Evolutionary conservation across 805 yeast species (phyloP).

Genomic region (Komagataella ulmi): DNA sequence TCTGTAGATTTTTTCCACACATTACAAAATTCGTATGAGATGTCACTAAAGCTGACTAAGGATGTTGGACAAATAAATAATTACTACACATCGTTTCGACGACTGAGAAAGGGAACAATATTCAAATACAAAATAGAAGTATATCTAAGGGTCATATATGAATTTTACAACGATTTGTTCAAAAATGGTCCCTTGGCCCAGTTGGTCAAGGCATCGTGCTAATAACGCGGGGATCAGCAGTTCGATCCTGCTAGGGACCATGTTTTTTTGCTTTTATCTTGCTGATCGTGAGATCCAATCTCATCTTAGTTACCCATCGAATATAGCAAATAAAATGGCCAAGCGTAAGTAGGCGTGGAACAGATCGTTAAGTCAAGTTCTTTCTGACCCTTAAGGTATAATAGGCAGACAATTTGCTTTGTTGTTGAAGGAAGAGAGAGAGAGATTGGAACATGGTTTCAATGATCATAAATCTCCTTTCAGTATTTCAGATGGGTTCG

Average conservation of each 20-base stretch:
- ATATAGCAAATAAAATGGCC: not conserved
- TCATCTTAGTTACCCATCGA: not conserved
- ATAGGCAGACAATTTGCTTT: not conserved
- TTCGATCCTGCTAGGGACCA: constrained; percentile 85
- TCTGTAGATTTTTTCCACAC: no score
- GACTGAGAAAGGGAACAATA: no score
- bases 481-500: not conserved
- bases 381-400: not conserved
- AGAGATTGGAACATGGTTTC: not conserved
- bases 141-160: not conserved
- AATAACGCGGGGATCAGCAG: constrained; percentile 56
- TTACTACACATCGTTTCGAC: no score
- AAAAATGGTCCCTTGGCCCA: constrained; percentile 23
- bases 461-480: not conserved
- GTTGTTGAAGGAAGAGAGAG: not conserved
- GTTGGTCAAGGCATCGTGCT: constrained; percentile 33
- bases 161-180: not conserved
- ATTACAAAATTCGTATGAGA: no score
- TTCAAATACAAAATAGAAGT: no score
- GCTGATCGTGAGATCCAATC: not conserved
- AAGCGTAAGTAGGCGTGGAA: not conserved
- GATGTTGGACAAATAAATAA: no score
- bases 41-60: no score
- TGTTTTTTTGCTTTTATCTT: not conserved
- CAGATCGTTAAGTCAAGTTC: not conserved